Conservation (phyloP, 306 rosid species). For the Corylus americana region DNA sequence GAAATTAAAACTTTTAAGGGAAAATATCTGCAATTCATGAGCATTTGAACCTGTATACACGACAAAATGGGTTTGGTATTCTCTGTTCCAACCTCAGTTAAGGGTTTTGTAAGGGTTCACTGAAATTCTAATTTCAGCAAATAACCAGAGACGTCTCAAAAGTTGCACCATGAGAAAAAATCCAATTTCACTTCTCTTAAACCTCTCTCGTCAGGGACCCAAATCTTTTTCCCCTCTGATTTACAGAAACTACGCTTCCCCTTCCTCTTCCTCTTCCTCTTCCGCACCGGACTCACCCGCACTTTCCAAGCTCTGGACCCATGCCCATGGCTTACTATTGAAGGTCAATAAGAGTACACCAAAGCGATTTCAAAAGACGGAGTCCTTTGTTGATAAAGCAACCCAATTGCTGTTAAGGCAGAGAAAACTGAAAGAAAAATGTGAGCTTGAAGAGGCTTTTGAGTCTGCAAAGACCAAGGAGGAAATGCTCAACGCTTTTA, state of each 20-base stretch:
- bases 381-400: no score
- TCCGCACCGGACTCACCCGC: constrained; percentile 29
- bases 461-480: constrained; percentile 62
- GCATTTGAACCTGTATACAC: no score
- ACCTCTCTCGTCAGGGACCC: constrained; percentile 43
- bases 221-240: constrained; percentile 21
- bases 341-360: no score
- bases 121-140: background rate
- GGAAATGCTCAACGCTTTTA: constrained; percentile 65
- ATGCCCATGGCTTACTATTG: no score
- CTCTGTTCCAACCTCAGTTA: background rate
- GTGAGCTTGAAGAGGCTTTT: constrained; percentile 72
- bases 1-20: no score
- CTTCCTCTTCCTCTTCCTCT: constrained; percentile 20
- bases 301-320: background rate
- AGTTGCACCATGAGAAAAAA: constrained; percentile 55
- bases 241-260: constrained; percentile 31
- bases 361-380: no score
- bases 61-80: no score
- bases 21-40: no score
- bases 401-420: no score
- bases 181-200: constrained; percentile 45
- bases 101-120: constrained; percentile 62
- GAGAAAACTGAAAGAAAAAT: constrained; percentile 55
- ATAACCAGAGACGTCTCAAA: background rate